Percentiles rank a stretch among this genome's conserved stretches.
phyloP scores from a whole-genome alignment of 2,329 filamentous ascomycete genomes.

The Fusarium sp. region DNA sequence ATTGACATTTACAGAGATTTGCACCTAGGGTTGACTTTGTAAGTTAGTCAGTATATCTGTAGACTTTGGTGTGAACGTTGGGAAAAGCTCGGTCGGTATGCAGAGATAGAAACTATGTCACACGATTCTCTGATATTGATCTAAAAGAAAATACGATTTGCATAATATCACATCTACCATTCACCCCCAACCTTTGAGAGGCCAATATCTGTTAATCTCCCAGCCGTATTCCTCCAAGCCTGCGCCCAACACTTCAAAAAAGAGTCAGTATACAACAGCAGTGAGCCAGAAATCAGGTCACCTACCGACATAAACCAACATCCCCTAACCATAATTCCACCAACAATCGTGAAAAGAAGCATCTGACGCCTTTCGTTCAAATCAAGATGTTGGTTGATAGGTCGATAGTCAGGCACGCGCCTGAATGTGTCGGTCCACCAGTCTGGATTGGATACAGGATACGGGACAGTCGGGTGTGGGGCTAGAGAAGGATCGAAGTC shows the following conservation, averaged over 20 bases:
- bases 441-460: conserved; percentile 10
- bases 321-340: conserved; percentile 4
- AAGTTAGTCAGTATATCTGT: too few species aligned
- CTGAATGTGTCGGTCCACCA: background rate
- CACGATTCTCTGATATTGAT: too few species aligned
- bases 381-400: background rate
- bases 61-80: too few species aligned
- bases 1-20: too few species aligned
- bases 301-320: conserved; percentile 4
- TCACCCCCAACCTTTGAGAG: background rate
- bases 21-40: too few species aligned
- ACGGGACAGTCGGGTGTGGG: background rate
- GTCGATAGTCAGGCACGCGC: background rate
- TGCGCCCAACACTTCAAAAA: background rate
- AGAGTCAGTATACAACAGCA: background rate
- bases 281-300: background rate
- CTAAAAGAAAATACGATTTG: too few species aligned
- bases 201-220: background rate
- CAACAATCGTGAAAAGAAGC: background rate
- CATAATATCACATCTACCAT: background rate
- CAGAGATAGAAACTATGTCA: too few species aligned
- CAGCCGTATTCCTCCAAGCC: background rate
- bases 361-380: background rate
- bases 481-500: conserved; percentile 3
- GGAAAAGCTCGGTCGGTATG: too few species aligned